phyloP scores from a whole-genome alignment of 2,329 filamentous ascomycete species.

The Penicillium sp. region DNA sequence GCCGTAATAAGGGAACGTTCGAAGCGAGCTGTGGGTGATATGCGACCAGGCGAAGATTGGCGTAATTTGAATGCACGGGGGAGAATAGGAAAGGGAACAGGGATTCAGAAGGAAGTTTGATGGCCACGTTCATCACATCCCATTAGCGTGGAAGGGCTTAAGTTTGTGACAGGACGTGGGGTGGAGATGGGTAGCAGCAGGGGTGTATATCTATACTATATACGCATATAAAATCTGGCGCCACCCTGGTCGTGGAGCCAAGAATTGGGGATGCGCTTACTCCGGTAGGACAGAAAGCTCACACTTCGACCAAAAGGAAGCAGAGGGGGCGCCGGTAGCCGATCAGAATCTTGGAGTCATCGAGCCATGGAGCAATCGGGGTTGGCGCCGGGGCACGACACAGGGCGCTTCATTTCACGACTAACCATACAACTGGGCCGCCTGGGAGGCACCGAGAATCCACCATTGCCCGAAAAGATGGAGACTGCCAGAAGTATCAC shows the following conservation, averaged over 20 bases:
- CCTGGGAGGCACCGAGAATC: conserved; percentile 2
- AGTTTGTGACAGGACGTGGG: conserved; percentile 22
- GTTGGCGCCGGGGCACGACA: conserved; percentile 25
- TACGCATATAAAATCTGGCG: conserved; percentile 19
- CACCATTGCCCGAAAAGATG: conserved; percentile 19
- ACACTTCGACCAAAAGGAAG: neutral
- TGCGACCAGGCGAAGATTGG: conserved; percentile 14
- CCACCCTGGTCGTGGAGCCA: conserved; percentile 9
- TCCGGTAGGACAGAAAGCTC: conserved; percentile 26
- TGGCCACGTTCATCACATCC: conserved; percentile 25
- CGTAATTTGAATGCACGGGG: conserved; percentile 6
- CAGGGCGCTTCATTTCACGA: conserved; percentile 32
- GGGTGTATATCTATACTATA: conserved; percentile 15
- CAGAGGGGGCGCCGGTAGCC: conserved; percentile 13
- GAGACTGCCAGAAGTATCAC: conserved; percentile 18
- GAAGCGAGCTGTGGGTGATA: conserved; percentile 10
- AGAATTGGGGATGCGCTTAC: conserved; percentile 13
- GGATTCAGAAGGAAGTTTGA: conserved; percentile 6
- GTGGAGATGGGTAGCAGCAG: conserved; percentile 13
- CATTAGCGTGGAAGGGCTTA: conserved; percentile 25
- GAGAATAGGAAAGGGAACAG: conserved; percentile 11
- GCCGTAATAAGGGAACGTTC: conserved; percentile 15
- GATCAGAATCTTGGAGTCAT: conserved; percentile 28
- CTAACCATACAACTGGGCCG: conserved; percentile 20
- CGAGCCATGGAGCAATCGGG: conserved; percentile 31